Evolutionary conservation across 495 filamentous ascomycete species (phyloP).

Genomic region (Aspergillus panamensis): DNA sequence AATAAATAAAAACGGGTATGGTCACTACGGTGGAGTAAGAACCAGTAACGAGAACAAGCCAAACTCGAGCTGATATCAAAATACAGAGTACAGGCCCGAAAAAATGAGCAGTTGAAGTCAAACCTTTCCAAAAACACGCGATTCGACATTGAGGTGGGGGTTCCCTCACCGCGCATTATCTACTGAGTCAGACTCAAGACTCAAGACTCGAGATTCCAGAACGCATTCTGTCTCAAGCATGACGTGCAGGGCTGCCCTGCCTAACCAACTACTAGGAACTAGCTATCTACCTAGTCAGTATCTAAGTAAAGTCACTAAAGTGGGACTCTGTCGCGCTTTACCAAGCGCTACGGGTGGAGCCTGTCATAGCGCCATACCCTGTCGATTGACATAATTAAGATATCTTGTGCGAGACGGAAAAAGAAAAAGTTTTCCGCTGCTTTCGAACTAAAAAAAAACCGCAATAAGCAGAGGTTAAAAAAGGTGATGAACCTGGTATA

Average conservation of each 20-base stretch:
- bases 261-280: not conserved
- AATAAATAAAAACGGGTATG: too few relatives aligned
- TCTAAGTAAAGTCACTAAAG: constrained; percentile 18
- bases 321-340: constrained; percentile 8
- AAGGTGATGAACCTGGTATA: not conserved
- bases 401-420: not conserved
- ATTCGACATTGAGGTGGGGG: not conserved
- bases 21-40: not conserved
- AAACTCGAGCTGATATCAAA: not conserved
- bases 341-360: not conserved
- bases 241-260: constrained; percentile 17
- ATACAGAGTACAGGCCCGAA: too few relatives aligned
- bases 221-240: constrained; percentile 4
- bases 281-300: constrained; percentile 7
- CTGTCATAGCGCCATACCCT: too few relatives aligned
- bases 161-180: not conserved
- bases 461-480: not conserved
- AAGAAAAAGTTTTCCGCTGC: too few relatives aligned
- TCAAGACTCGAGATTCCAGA: constrained; percentile 13
- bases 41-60: too few relatives aligned
- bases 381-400: too few relatives aligned
- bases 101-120: not conserved
- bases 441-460: not conserved
- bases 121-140: not conserved
- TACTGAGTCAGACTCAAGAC: constrained; percentile 13